Percentiles rank a stretch among this genome's conserved stretches.
phyloP scores from a whole-genome alignment of 345 rosid species.

The Excoecaria cochinchinensis region DNA sequence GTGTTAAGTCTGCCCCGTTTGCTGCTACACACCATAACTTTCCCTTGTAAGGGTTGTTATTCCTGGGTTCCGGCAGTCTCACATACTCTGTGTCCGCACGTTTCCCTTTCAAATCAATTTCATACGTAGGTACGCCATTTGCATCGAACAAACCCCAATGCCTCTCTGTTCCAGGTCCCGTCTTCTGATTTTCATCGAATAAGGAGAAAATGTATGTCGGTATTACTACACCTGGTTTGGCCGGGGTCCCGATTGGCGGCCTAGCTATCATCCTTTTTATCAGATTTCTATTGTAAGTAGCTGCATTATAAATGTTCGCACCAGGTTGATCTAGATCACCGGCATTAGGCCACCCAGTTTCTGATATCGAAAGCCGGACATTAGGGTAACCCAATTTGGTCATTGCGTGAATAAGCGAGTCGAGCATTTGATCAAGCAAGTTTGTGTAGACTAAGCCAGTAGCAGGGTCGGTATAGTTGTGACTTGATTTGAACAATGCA shows the following conservation, averaged over 20 bases:
- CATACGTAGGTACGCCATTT: conserved; percentile 47
- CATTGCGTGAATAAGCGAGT: conserved; percentile 59
- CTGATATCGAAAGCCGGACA: conserved; percentile 54
- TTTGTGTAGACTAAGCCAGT: conserved; percentile 57
- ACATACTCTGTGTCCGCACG: conserved; percentile 22
- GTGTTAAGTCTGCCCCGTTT: conserved; percentile 35
- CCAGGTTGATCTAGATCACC: conserved; percentile 73
- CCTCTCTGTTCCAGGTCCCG: conserved; percentile 72
- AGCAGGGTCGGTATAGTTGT: conserved; percentile 50
- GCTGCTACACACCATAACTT: conserved; percentile 65
- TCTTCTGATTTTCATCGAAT: conserved; percentile 64
- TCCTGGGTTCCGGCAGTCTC: conserved; percentile 44
- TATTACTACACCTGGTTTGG: conserved; percentile 51
- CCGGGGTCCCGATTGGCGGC: conserved; percentile 67
- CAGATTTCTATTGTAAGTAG: conserved; percentile 71
- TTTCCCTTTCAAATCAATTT: conserved; percentile 55
- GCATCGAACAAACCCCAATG: conserved; percentile 67
- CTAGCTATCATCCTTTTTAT: conserved; percentile 42
- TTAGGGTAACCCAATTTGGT: conserved; percentile 52
- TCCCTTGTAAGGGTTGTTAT: conserved; percentile 54
- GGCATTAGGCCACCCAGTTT: conserved; percentile 82
- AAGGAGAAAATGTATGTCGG: conserved; percentile 67
- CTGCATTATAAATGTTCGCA: conserved; percentile 66
- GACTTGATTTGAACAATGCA: conserved; percentile 48
- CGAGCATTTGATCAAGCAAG: conserved; percentile 81